phyloP scores from a whole-genome alignment of 2,329 filamentous ascomycete genomes.

The Coniosporium tulheliwenetii region DNA sequence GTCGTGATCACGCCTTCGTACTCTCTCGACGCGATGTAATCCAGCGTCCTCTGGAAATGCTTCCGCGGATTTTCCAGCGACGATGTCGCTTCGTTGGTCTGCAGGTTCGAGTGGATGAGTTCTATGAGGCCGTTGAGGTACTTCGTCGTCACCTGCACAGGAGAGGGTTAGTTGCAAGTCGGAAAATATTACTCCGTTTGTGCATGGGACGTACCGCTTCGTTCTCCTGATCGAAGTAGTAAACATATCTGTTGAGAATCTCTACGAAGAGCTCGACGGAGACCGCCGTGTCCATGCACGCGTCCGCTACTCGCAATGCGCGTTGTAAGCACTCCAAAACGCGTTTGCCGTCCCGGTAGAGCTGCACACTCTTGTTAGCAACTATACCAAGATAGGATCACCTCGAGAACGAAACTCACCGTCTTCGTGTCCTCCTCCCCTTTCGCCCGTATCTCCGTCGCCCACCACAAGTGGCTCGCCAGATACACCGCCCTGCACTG shows the following conservation, averaged over 20 bases:
- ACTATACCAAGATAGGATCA: not conserved
- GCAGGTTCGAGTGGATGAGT: slow-evolving; percentile 90
- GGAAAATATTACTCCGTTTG: not conserved
- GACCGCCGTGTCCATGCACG: slow-evolving; percentile 96
- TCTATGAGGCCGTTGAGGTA: slow-evolving; percentile 97
- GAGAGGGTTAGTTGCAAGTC: not conserved
- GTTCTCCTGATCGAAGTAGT: slow-evolving; percentile 98
- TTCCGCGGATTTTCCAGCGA: slow-evolving; percentile 79
- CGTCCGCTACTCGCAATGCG: slow-evolving; percentile 87
- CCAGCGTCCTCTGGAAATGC: slow-evolving; percentile 87
- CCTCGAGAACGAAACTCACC: slow-evolving; percentile 34
- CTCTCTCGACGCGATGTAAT: slow-evolving; percentile 81
- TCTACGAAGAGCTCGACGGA: slow-evolving; percentile 97
- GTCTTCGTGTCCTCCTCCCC: slow-evolving; percentile 69
- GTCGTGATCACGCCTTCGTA: slow-evolving; percentile 82
- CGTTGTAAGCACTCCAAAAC: slow-evolving; percentile 93
- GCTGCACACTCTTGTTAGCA: slow-evolving; percentile 31
- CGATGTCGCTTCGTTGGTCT: slow-evolving; percentile 67
- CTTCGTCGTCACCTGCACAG: slow-evolving; percentile 64
- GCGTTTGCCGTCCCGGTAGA: slow-evolving; percentile 94
- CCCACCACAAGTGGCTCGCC: slow-evolving; percentile 97
- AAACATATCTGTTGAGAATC: slow-evolving; percentile 95
- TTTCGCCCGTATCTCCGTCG: slow-evolving; percentile 62
- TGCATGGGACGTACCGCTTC: slow-evolving; percentile 50
- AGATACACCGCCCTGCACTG: slow-evolving; percentile 94